Evolutionary conservation across 768 basidiomycete species (phyloP).

Genomic region (Leccinum boreale): DNA sequence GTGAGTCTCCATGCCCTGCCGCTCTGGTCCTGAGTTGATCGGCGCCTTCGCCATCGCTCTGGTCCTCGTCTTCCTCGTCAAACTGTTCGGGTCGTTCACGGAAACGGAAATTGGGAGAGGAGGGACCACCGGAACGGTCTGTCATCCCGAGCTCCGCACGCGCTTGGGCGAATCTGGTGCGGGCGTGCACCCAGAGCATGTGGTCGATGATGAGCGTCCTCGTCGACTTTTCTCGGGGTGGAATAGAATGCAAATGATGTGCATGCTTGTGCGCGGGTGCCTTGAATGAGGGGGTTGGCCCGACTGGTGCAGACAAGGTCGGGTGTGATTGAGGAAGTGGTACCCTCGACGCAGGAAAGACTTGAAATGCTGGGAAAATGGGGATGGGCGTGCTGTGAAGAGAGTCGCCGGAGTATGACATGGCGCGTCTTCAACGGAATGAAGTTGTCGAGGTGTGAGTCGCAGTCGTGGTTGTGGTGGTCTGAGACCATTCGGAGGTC

Average conservation of each 20-base stretch:
- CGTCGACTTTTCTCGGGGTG: constrained; percentile 86
- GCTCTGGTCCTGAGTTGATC: constrained; percentile 45
- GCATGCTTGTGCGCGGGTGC: constrained; percentile 86
- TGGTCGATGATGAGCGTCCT: constrained; percentile 85
- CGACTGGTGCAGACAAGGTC: constrained; percentile 12
- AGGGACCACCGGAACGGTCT: constrained; percentile 69
- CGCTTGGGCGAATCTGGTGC: constrained; percentile 79
- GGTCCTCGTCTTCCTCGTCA: constrained; percentile 67
- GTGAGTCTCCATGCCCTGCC: constrained; percentile 44
- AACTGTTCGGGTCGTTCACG: constrained; percentile 72
- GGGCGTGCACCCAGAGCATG: constrained; percentile 80
- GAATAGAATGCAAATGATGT: constrained; percentile 83
- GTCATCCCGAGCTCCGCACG: constrained; percentile 85
- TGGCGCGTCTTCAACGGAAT: background rate
- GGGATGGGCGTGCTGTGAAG: constrained; percentile 14
- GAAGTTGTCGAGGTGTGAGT: too few relatives aligned
- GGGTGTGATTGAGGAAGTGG: constrained; percentile 7
- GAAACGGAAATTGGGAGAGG: constrained; percentile 56
- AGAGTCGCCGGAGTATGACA: constrained; percentile 25
- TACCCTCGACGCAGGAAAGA: constrained; percentile 8
- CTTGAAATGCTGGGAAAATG: constrained; percentile 16
- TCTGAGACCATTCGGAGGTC: background rate
- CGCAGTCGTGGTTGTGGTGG: background rate
- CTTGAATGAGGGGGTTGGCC: constrained; percentile 41
- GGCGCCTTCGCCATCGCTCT: constrained; percentile 62